These are phyloP conservation scores for Straminergon stramineum DNA, from an alignment of 225 moss, liverwort and hornwort genomes.

Conservation along the genomic window DNA sequence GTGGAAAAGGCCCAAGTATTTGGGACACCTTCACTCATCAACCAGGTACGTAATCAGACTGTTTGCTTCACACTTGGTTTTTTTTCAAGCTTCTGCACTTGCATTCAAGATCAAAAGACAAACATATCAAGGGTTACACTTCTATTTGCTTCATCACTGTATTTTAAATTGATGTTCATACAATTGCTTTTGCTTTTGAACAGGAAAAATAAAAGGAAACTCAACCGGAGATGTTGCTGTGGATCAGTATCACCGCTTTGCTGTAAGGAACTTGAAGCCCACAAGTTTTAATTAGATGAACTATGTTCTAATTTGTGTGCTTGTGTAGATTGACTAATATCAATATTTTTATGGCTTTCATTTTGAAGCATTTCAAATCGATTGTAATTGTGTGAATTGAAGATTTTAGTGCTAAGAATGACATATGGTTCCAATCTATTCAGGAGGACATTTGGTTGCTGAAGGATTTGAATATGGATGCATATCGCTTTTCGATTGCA, in stretches of 20 bases:
- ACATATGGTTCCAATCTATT: neutral
- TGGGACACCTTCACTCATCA: constrained; percentile 26
- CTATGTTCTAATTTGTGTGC: neutral
- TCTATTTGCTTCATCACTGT: neutral
- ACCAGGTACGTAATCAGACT: neutral
- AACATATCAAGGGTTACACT: too few relatives aligned
- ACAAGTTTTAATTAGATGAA: neutral
- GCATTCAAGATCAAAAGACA: neutral
- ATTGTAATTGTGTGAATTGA: too few relatives aligned
- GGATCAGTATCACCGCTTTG: constrained; percentile 24
- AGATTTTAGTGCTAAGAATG: neutral
- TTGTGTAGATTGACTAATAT: neutral
- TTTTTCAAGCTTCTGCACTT: neutral
- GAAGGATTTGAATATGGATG: constrained; percentile 66
- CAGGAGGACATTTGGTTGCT: constrained; percentile 64
- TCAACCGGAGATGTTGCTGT: constrained; percentile 13
- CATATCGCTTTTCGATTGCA: constrained; percentile 76
- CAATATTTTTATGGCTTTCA: neutral
- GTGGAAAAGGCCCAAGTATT: constrained; percentile 21
- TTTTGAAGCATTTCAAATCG: neutral
- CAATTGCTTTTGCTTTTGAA: neutral
- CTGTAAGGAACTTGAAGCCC: neutral
- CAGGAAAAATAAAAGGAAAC: constrained; percentile 11
- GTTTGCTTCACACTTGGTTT: neutral
- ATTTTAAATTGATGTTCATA: neutral